phyloP scores from a whole-genome alignment of 331 rosid species.

The Telfairia occidentalis region DNA sequence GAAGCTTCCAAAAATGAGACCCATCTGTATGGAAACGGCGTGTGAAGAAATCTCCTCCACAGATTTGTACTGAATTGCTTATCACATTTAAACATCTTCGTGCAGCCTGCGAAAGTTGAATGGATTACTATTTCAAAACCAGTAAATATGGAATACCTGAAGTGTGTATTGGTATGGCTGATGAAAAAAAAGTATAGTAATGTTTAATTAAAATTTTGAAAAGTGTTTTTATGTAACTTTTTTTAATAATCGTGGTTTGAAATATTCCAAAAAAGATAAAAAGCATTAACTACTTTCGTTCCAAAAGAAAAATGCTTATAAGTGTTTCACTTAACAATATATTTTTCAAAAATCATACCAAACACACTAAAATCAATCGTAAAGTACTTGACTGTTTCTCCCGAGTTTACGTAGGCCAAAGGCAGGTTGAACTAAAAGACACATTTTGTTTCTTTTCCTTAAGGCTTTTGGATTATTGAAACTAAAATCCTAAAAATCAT shows the following conservation, averaged over 20 bases:
- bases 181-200: no score
- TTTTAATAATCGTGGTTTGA: no score
- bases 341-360: no score
- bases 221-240: no score
- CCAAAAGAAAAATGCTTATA: no score
- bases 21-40: constrained; percentile 78
- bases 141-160: no score
- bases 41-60: constrained; percentile 82
- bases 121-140: neutral
- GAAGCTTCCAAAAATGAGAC: constrained; percentile 71
- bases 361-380: neutral
- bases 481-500: neutral
- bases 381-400: neutral
- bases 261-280: no score
- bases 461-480: neutral
- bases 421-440: neutral
- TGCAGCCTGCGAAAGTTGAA: constrained; percentile 38
- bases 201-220: no score
- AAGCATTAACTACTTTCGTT: no score
- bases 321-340: no score
- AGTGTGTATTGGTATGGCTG: no score
- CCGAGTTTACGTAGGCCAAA: neutral
- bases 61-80: constrained; percentile 46
- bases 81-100: constrained; percentile 53
- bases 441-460: neutral